These are phyloP conservation scores for Nephelium lappaceum DNA, from an alignment of 345 rosid genomes.

Conservation along the genomic window DNA sequence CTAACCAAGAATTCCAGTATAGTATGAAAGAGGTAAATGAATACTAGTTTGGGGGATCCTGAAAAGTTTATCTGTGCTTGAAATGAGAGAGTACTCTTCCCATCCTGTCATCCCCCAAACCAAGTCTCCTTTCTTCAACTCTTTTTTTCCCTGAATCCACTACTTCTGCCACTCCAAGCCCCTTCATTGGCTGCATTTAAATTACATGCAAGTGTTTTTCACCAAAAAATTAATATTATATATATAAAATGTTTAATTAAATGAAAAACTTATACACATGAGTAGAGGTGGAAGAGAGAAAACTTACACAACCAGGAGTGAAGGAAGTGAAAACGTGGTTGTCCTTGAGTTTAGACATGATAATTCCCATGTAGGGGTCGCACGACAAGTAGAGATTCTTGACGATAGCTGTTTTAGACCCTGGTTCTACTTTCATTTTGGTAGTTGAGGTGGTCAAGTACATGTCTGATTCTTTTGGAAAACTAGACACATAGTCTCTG, in stretches of 20 bases:
- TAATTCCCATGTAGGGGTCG: not conserved
- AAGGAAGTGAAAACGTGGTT: too few species aligned
- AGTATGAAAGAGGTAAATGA: conserved; percentile 33
- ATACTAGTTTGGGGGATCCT: conserved; percentile 18
- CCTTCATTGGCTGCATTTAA: too few species aligned
- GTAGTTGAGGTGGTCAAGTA: not conserved
- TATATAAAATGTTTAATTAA: too few species aligned
- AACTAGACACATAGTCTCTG: conserved; percentile 5
- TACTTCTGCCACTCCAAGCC: conserved; percentile 25
- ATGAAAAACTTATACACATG: too few species aligned
- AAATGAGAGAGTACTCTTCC: conserved; percentile 32
- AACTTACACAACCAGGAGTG: too few species aligned
- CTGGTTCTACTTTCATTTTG: not conserved
- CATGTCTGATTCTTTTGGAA: conserved; percentile 27
- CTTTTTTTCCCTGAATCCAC: conserved; percentile 26
- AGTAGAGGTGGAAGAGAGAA: too few species aligned
- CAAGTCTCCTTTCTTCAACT: conserved; percentile 29
- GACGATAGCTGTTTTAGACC: not conserved
- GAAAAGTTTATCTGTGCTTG: conserved; percentile 10
- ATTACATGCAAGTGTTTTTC: too few species aligned
- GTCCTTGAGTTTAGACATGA: too few species aligned
- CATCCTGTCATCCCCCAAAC: conserved; percentile 29
- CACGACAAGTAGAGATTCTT: conserved; percentile 29
- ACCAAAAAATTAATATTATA: too few species aligned
- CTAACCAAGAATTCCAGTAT: conserved; percentile 28